Evolutionary conservation across 306 rosid species (phyloP).

Genomic region (Sphenostylis stenocarpa): DNA sequence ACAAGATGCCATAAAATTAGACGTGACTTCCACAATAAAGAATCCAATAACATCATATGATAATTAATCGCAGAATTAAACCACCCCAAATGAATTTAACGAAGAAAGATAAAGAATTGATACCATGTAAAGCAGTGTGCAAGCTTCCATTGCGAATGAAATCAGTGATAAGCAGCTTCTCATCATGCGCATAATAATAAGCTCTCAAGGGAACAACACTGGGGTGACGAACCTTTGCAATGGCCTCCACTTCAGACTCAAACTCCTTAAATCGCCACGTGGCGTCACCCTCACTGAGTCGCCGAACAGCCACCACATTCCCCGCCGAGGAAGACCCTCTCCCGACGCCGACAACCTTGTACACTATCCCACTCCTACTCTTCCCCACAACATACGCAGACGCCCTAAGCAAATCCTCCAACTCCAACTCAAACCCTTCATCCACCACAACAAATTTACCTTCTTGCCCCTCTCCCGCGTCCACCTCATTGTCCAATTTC

Average conservation of each 20-base stretch:
- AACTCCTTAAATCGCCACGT: constrained; percentile 80
- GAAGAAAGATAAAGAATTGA: not conserved
- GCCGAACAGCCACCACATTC: constrained; percentile 63
- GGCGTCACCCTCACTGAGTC: constrained; percentile 69
- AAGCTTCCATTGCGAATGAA: constrained; percentile 78
- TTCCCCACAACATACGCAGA: constrained; percentile 92
- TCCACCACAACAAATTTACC: constrained; percentile 70
- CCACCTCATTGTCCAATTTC: constrained; percentile 24
- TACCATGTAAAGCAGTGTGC: constrained; percentile 70
- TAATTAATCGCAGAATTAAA: not conserved
- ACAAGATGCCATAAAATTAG: not conserved
- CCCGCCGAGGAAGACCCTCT: constrained; percentile 45
- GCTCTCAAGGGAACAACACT: constrained; percentile 71
- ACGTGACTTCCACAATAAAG: not conserved
- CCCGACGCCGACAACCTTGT: constrained; percentile 65
- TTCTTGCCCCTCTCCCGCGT: constrained; percentile 55
- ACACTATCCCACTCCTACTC: constrained; percentile 75
- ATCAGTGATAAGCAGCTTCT: constrained; percentile 70
- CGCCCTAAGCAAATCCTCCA: constrained; percentile 81
- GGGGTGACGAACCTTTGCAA: constrained; percentile 75
- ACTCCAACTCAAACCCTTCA: constrained; percentile 68
- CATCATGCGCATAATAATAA: constrained; percentile 72
- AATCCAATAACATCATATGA: not conserved
- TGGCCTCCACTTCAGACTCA: constrained; percentile 66
- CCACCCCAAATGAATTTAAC: not conserved